Percentiles rank a stretch among this genome's conserved stretches.
phyloP scores from a whole-genome alignment of 768 basidiomycete genomes.

The Tephrocybe sp. region DNA sequence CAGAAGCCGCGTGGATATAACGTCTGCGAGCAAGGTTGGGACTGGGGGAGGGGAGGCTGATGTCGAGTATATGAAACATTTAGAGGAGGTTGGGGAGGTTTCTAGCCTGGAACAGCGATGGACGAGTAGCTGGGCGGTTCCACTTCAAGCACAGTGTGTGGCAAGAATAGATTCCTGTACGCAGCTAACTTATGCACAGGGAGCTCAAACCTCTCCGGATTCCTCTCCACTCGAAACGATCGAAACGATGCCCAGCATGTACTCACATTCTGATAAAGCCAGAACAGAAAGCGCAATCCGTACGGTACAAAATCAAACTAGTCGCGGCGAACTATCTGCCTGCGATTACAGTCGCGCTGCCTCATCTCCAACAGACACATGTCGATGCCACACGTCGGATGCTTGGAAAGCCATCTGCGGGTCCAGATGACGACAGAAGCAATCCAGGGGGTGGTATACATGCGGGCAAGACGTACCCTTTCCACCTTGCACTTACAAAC shows the following conservation, averaged over 20 bases:
- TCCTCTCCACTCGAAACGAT: slow-evolving; percentile 89
- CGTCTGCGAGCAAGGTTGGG: slow-evolving; percentile 50
- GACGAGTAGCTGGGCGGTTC: slow-evolving; percentile 75
- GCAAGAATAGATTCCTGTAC: neutral
- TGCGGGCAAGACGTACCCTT: slow-evolving; percentile 81
- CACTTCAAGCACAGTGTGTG: slow-evolving; percentile 64
- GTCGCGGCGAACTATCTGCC: slow-evolving; percentile 95
- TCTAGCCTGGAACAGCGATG: slow-evolving; percentile 78
- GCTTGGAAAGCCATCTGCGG: slow-evolving; percentile 38
- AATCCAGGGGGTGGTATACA: slow-evolving; percentile 46
- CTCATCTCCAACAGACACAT: slow-evolving; percentile 47
- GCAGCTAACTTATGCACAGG: slow-evolving; percentile 35
- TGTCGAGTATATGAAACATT: slow-evolving; percentile 65
- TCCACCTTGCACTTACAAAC: slow-evolving; percentile 90
- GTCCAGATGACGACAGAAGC: slow-evolving; percentile 39
- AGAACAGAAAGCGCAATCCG: slow-evolving; percentile 93
- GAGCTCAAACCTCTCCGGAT: slow-evolving; percentile 88
- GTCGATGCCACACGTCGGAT: slow-evolving; percentile 44
- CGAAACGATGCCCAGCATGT: slow-evolving; percentile 93
- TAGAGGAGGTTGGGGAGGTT: slow-evolving; percentile 63
- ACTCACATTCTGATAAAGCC: slow-evolving; percentile 98
- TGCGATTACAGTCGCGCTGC: slow-evolving; percentile 71
- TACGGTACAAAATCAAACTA: slow-evolving; percentile 96
- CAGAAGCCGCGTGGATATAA: slow-evolving; percentile 67
- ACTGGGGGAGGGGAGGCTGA: slow-evolving; percentile 67